Evolutionary conservation across 768 basidiomycete genomes (phyloP), one percentile per base, ranked within the genome.

Genomic region (Pleurotus ostreatus): DNA sequence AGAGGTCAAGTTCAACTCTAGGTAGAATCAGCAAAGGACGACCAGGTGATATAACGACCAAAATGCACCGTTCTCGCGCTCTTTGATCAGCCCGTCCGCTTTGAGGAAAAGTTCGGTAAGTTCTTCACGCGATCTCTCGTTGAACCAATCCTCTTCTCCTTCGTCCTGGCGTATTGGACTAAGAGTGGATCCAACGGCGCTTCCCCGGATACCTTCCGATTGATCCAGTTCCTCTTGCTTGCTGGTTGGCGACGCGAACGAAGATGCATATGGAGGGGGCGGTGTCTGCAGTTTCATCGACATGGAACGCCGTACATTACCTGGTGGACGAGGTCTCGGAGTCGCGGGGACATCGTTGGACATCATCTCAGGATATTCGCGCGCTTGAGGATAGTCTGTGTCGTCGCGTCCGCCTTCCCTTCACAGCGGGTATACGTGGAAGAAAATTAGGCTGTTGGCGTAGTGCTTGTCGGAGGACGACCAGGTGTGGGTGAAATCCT

Each of bases 71-170:
- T 79, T 80, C 71, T 89, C 90, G 39, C 91, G 77, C 57, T 85
- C 83, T 66, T 83, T 86, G 60, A 94, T 92, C 47, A 92, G 74
- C 57, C 74, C 82, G 60, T 88, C 86, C 0, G 90, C 92, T 66
- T 85, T 84, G 45, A 83, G 70, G 37, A 94, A 78, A 43, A 93
- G 74, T 43, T 79, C 78, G 3, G 84, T 77, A 45, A 94, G 77
- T 62, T 91, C 88, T 62, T 87, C 89, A 39, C 83, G 78, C n/a
- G 88, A 88, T 63, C 74, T 80, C 60, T 85, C 86, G 57, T 78
- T 74, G 61, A 78, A 70, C 85, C 84, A 84, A 20, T 77, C 75
- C 12, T 46, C 20, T 20, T 46, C 51, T 26, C 47, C 18, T 18
- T 60, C 49, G 57, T 62, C 51, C 38, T 57, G 61, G 15, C 37